phyloP scores from a whole-genome alignment of 2,329 filamentous ascomycete genomes.

The Aspergillus fructus region DNA sequence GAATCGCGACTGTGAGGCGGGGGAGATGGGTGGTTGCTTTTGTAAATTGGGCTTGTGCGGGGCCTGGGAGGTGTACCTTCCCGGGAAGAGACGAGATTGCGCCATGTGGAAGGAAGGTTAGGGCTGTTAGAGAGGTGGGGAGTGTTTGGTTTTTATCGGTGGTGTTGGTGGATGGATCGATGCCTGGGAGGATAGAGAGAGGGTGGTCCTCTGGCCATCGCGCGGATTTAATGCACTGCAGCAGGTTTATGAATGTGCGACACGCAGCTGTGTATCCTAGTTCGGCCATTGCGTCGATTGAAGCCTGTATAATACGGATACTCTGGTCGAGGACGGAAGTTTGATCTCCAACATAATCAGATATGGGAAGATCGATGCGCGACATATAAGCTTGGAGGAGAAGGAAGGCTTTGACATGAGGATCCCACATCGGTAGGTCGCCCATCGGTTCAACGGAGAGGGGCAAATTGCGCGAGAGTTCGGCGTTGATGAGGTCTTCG shows the following conservation, averaged over 20 bases:
- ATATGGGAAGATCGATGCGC: conserved; percentile 86
- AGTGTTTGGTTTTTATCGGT: conserved; percentile 15
- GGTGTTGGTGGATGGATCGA: conserved; percentile 42
- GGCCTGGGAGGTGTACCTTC: conserved; percentile 28
- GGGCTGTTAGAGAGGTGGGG: conserved; percentile 30
- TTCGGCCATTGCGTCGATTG: conserved; percentile 90
- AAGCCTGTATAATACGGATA: conserved; percentile 94
- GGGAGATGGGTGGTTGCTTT: conserved; percentile 69
- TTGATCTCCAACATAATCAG: conserved; percentile 96
- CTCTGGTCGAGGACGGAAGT: conserved; percentile 86
- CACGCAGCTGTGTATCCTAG: conserved; percentile 77
- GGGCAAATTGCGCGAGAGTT: conserved; percentile 79
- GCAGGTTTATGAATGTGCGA: conserved; percentile 75
- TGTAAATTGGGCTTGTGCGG: conserved; percentile 37
- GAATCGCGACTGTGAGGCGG: conserved; percentile 62
- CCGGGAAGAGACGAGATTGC: conserved; percentile 27
- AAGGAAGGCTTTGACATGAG: conserved; percentile 93
- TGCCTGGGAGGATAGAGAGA: conserved; percentile 74
- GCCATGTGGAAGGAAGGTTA: conserved; percentile 29
- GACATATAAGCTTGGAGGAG: conserved; percentile 94
- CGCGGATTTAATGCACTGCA: conserved; percentile 90
- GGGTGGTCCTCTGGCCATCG: conserved; percentile 84
- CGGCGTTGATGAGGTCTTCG: conserved; percentile 93
- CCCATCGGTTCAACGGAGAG: conserved; percentile 63
- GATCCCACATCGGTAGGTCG: conserved; percentile 89